Conservation (phyloP, 768 basidiomycete species). For the Naganishia vaughanmartiniae region DNA sequence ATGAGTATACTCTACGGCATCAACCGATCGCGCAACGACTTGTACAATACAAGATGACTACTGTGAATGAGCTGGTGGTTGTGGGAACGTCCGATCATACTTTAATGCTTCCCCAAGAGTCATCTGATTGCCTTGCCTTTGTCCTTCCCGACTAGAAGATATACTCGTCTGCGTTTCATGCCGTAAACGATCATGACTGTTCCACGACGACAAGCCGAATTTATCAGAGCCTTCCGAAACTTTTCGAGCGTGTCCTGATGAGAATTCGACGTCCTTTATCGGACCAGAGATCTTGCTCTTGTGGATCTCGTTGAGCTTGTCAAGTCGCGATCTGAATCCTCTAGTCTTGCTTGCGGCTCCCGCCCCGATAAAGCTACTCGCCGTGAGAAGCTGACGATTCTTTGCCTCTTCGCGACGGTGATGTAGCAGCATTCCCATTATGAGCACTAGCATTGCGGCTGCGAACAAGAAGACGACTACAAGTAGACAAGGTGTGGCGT, state of each 20-base stretch:
- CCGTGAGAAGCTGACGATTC: background rate
- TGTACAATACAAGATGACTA: background rate
- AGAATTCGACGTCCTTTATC: background rate
- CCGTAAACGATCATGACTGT: background rate
- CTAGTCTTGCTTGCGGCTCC: background rate
- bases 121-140: background rate
- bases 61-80: background rate
- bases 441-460: background rate
- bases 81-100: background rate
- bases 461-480: constrained; percentile 15
- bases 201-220: background rate
- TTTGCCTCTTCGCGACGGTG: background rate
- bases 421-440: background rate
- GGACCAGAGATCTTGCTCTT: constrained; percentile 9
- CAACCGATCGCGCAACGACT: background rate
- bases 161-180: background rate
- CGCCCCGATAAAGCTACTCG: background rate
- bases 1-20: too few relatives aligned
- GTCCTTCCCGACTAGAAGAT: background rate
- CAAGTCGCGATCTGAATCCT: background rate
- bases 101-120: constrained; percentile 18
- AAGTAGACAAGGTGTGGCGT: background rate
- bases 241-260: background rate
- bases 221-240: background rate
- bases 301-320: background rate